Conservation (phyloP, 2,329 filamentous ascomycete species). For the Claviceps fusiformis region DNA sequence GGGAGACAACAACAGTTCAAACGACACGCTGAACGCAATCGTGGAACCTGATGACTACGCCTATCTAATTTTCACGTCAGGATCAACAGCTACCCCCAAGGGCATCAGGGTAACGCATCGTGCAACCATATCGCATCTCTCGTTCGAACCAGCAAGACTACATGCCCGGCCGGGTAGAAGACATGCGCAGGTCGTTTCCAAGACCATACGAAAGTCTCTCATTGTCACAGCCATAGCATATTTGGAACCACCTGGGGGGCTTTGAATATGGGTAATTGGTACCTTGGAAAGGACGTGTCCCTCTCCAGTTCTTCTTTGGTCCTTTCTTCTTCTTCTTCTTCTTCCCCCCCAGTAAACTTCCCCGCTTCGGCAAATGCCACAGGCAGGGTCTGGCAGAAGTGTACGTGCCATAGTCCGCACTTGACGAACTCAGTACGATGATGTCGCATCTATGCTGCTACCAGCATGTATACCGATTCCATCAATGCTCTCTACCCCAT, state of each 20-base stretch:
- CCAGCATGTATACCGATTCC: not conserved
- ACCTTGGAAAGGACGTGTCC: too few species aligned
- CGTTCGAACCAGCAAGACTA: not conserved
- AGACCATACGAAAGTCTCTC: too few species aligned
- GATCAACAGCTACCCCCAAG: not conserved
- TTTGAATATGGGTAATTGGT: too few species aligned
- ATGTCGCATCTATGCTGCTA: not conserved
- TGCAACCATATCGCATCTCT: not conserved
- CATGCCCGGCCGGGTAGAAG: not conserved
- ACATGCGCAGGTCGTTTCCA: not conserved
- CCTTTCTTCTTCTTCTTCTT: too few species aligned
- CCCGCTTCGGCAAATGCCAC: too few species aligned
- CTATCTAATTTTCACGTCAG: not conserved
- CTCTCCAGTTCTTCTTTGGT: too few species aligned
- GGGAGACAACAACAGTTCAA: not conserved
- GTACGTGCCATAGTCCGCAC: not conserved
- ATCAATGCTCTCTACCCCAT: not conserved
- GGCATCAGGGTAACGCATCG: not conserved
- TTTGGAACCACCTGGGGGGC: too few species aligned
- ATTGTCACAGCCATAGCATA: too few species aligned
- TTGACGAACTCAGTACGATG: not conserved
- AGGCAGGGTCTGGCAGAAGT: not conserved
- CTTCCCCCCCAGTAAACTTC: too few species aligned
- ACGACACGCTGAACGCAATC: not conserved
- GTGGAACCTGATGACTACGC: not conserved